Evolutionary conservation across 2,329 filamentous ascomycete species (phyloP), one percentile per base, ranked within the genome.

Genomic region (Neonectria sp.): DNA sequence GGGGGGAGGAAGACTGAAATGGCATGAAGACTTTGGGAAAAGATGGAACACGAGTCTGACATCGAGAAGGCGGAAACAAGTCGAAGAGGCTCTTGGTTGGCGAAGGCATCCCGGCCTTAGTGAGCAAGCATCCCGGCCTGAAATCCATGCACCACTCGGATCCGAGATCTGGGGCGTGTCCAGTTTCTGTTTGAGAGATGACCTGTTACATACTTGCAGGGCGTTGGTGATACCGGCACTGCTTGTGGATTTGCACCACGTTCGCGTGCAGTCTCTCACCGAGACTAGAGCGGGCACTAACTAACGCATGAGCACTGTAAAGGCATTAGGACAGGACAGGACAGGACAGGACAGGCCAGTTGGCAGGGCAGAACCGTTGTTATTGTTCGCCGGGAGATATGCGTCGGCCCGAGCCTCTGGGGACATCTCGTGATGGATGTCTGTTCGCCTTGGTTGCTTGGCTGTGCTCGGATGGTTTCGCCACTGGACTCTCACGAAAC

Each of bases 241-340:
- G 37, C 40, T 45, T 45, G 17, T 24, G 40, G 40, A 45, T 45
- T 45, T 45, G 40, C 40, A 45, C 40, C 40, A 45, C 40, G 40
- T 45, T 45, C 40, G 40, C 40, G 8, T 45, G 40, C 40, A 45
- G 40, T 45, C 40, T 8, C n/a, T 45, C n/a, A 45, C 40, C 40
- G 40, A 45, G 40, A 24, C 9, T 11, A 21, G 40, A 21, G 40
- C 40, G 40, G 40, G 37, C 15, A 12, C 33, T 13, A 13, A 12
- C 33, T 13, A 13, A 35, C 33, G 12, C 11, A 35, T 13, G 31
- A 33, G 33, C 33, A 35, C 33, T 35, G 33, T 35, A 13, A 12
- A 7, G 33, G 12, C 33, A 35, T 33, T 21, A 21, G 21, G 21
- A 21, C 21, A 21, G 21, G 21, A 21, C 21, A 21, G 21, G 21